These are phyloP conservation scores for Diaporthe eres DNA, from an alignment of 2,329 filamentous ascomycete genomes.

Conservation along the genomic window DNA sequence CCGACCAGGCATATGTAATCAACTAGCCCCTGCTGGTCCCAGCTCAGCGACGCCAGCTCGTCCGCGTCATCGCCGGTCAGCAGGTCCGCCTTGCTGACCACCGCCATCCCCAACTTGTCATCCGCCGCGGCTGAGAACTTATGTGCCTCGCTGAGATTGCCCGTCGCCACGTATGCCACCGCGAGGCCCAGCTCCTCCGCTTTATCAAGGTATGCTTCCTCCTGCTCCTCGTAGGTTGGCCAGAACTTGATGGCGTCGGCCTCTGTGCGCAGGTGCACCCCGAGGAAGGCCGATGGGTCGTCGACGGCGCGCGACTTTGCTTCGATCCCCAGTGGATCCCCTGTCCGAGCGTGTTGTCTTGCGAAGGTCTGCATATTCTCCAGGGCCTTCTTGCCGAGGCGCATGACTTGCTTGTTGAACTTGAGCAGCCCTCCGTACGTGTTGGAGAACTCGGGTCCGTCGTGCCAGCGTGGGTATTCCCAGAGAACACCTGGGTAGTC, in stretches of 20 bases:
- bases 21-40: conserved; percentile 61
- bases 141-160: conserved; percentile 57
- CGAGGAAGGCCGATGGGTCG: conserved; percentile 50
- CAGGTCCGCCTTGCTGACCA: conserved; percentile 56
- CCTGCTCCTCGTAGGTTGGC: conserved; percentile 60
- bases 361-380: conserved; percentile 54
- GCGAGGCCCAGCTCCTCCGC: conserved; percentile 49
- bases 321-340: neutral
- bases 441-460: conserved; percentile 61
- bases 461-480: conserved; percentile 62
- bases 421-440: conserved; percentile 59
- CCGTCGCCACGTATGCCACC: conserved; percentile 61
- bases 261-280: conserved; percentile 63
- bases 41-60: conserved; percentile 55
- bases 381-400: conserved; percentile 55
- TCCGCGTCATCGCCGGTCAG: conserved; percentile 47
- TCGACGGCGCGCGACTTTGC: neutral
- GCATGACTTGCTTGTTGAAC: conserved; percentile 58
- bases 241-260: conserved; percentile 60
- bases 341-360: conserved; percentile 13
- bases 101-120: conserved; percentile 50
- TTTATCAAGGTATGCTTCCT: conserved; percentile 55
- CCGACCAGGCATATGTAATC: conserved; percentile 58
- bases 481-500: conserved; percentile 57
- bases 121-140: conserved; percentile 54